Base-by-base conservation (phyloP, 2,329 filamentous ascomycete species). In the Cryoendolithus antarcticus region DNA sequence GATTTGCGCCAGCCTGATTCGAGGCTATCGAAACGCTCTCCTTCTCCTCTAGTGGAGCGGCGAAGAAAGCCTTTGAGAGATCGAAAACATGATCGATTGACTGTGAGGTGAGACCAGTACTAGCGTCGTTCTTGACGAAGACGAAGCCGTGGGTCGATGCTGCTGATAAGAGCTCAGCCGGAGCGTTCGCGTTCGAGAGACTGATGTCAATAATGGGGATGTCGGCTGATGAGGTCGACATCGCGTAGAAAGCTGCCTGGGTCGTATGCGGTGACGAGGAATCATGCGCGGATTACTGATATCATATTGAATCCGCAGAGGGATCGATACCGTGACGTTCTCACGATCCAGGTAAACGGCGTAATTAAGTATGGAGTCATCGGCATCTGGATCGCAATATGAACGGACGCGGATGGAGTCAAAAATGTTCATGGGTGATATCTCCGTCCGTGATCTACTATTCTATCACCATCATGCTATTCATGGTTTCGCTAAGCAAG, bases 121-220 rank as follows among this genome's bases (percentile, higher is more conserved):
- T 47, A n/a, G 48, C 46, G 44, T 81, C 80, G 13, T 76, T 71
- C 55, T 77, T 80, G 53, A 96, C 77, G 58, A 91, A 96, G 44
- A 95, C 75, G 61, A 96, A 96, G 44, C 89, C 89, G 62, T 86
- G 81, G 39, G 80, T 77, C 30, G 77, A 74, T 2, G 86, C 88
- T 1, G 89, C 89, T 44, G 82, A 73, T 32, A 95, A 76, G 32
- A 96, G 65, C 41, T 70, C 71, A 46, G 77, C 72, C 40, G 75
- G 75, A 37, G 82, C 81, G 47, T 80, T 67, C 7, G 61, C 51
- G 21, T 69, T 67, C 4, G 71, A 65, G 11, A 71, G 69, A 3
- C 77, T 80, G 47, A 94, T 78, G 59, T 95, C 82, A 50, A 96
- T 85, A 38, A 95, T 67, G 13, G 89, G 86, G 30, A 95, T 86